A percentile compares a stretch with the other conserved stretches of the same genome.
These are phyloP conservation scores for Amyloporia xantha DNA, from an alignment of 768 basidiomycete species.

Conservation along the genomic window DNA sequence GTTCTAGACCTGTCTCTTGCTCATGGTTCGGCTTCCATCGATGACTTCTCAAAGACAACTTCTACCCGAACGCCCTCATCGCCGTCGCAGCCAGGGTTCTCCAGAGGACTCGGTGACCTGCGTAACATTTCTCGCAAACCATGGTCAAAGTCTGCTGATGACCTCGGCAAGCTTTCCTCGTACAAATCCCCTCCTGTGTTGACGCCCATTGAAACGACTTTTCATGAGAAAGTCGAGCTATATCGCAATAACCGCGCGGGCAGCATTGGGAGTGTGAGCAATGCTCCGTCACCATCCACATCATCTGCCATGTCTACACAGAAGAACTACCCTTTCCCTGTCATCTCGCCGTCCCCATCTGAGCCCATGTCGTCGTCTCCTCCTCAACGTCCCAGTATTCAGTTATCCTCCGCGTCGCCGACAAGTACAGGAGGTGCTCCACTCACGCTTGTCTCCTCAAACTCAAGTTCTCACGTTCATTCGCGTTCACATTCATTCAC, in stretches of 20 bases:
- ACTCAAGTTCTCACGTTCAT: slow-evolving; percentile 38
- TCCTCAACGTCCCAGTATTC: slow-evolving; percentile 13
- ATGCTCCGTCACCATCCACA: slow-evolving; percentile 17
- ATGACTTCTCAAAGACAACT: slow-evolving; percentile 25
- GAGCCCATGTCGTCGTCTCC: slow-evolving; percentile 29
- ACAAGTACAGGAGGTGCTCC: slow-evolving; percentile 10
- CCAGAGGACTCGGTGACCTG: slow-evolving; percentile 54
- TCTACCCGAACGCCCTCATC: slow-evolving; percentile 24
- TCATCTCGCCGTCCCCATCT: slow-evolving; percentile 20
- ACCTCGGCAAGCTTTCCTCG: slow-evolving; percentile 50
- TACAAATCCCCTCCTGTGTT: slow-evolving; percentile 24
- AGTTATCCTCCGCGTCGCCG: slow-evolving; percentile 17
- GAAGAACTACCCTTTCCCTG: slow-evolving; percentile 27
- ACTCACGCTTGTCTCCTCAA: slow-evolving; percentile 21
- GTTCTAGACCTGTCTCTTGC: slow-evolving; percentile 52
- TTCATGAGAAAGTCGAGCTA: slow-evolving; percentile 58
- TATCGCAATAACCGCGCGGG: slow-evolving; percentile 59
- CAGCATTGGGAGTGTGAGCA: slow-evolving; percentile 28
- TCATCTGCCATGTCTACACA: slow-evolving; percentile 10
- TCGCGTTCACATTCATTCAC: slow-evolving; percentile 66
- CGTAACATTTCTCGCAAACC: slow-evolving; percentile 61
- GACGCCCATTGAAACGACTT: slow-evolving; percentile 36
- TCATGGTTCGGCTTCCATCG: slow-evolving; percentile 35
- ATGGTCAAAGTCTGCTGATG: slow-evolving; percentile 80
- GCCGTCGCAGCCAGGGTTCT: slow-evolving; percentile 23